Conservation (phyloP, 1,284 basidiomycete species). For the Polyporus tsugae region DNA sequence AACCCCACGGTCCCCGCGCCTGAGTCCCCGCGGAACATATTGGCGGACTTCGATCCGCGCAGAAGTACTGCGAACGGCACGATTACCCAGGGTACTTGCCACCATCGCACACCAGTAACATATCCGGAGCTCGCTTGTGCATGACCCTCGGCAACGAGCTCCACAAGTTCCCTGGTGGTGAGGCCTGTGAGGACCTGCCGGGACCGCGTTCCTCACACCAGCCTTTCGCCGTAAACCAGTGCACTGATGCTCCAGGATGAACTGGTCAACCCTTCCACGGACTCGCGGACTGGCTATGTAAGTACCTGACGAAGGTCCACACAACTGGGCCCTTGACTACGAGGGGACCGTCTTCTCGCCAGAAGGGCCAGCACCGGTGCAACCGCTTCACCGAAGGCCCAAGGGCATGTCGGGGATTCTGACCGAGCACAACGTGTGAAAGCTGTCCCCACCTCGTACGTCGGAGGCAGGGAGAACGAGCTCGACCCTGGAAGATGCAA, state of each 20-base stretch:
- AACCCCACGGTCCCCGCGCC: background rate
- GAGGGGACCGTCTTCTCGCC: background rate
- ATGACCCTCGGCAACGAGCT: background rate
- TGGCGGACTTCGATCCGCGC: background rate
- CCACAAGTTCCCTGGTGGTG: background rate
- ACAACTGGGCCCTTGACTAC: background rate
- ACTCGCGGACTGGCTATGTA: background rate
- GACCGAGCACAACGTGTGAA: background rate
- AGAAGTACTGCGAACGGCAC: background rate
- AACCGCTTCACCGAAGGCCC: background rate
- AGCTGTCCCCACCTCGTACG: background rate
- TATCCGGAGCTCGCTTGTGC: background rate
- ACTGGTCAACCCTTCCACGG: background rate
- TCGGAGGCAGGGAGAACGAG: background rate
- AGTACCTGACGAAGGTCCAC: background rate
- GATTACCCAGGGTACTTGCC: background rate
- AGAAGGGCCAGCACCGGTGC: background rate
- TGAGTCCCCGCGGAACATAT: background rate
- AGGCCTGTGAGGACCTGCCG: background rate
- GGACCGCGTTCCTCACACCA: slow-evolving; percentile 3
- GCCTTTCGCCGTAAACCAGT: slow-evolving; percentile 1
- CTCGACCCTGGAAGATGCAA: background rate
- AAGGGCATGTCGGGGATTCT: background rate
- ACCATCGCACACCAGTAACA: background rate
- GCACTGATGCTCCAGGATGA: background rate